A percentile compares a stretch with the other conserved stretches of the same genome.
phyloP scores from a whole-genome alignment of 352 stramenopile genomes.

The Pythium rishiriense region DNA sequence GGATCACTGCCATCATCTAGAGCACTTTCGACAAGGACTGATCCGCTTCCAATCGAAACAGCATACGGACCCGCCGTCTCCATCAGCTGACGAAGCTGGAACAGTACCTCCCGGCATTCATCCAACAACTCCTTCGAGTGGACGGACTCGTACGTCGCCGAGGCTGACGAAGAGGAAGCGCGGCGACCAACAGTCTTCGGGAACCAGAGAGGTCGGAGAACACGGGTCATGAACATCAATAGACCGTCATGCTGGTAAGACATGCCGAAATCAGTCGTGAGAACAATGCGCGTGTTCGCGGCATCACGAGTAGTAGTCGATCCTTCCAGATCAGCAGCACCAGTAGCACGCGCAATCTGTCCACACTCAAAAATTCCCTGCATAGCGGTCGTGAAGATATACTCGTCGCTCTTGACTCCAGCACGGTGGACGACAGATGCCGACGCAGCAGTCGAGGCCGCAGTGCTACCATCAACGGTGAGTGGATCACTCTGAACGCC shows the following conservation, averaged over 20 bases:
- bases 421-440: constrained; percentile 45
- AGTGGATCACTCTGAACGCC: constrained; percentile 80
- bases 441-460: constrained; percentile 35
- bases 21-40: constrained; percentile 54
- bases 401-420: constrained; percentile 73
- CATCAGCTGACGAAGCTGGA: constrained; percentile 82
- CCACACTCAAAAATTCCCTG: constrained; percentile 86
- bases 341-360: constrained; percentile 31
- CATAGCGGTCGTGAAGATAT: constrained; percentile 76
- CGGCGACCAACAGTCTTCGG: constrained; percentile 56
- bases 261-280: constrained; percentile 86
- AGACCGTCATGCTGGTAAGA: constrained; percentile 87
- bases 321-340: constrained; percentile 28
- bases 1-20: constrained; percentile 47
- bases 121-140: constrained; percentile 60
- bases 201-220: constrained; percentile 79
- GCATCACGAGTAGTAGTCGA: constrained; percentile 21
- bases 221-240: constrained; percentile 74
- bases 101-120: constrained; percentile 78
- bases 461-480: constrained; percentile 46
- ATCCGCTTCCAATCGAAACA: constrained; percentile 70
- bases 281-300: constrained; percentile 70
- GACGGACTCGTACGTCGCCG: constrained; percentile 41
- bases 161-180: constrained; percentile 36
- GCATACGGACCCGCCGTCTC: constrained; percentile 73